A percentile compares a stretch with the other conserved stretches of the same genome.
Conservation (phyloP, 768 basidiomycete genomes). For the Peribolospora kevripleyi region DNA sequence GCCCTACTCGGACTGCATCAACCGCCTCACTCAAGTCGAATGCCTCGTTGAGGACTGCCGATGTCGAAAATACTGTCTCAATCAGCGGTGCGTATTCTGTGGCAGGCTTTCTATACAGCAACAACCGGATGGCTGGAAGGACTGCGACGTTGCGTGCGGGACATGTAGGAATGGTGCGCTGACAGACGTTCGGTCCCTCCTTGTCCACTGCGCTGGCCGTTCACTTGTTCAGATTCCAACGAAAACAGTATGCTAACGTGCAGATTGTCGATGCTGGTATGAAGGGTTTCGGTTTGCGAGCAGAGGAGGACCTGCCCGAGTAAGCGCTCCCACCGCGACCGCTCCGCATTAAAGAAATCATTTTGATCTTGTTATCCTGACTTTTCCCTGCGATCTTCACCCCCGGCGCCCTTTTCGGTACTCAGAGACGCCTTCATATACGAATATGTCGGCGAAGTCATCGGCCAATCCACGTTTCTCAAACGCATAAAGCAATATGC, state of each 20-base stretch:
- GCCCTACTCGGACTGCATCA: slow-evolving; percentile 77
- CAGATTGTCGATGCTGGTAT: slow-evolving; percentile 80
- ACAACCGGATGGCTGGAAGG: neutral
- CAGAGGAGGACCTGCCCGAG: slow-evolving; percentile 26
- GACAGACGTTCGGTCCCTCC: no score
- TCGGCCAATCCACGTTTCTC: slow-evolving; percentile 60
- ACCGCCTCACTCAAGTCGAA: slow-evolving; percentile 87
- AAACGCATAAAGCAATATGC: slow-evolving; percentile 87
- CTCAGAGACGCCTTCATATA: slow-evolving; percentile 75
- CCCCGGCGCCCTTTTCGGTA: neutral
- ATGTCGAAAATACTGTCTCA: slow-evolving; percentile 56
- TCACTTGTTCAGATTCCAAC: slow-evolving; percentile 43
- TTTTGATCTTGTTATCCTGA: no score
- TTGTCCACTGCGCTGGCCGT: neutral
- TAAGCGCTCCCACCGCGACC: slow-evolving; percentile 15
- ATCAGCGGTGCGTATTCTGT: slow-evolving; percentile 49
- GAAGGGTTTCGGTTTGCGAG: slow-evolving; percentile 84
- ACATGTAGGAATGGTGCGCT: no score
- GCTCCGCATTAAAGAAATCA: no score
- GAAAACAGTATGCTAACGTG: slow-evolving; percentile 56
- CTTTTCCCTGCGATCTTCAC: neutral
- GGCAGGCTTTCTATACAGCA: slow-evolving; percentile 5
- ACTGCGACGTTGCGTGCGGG: neutral
- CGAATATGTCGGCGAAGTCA: slow-evolving; percentile 93
- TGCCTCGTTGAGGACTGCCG: slow-evolving; percentile 77